Base-by-base conservation (phyloP, 1,139 yeast species). In the Eremothecium sinecaudum region DNA sequence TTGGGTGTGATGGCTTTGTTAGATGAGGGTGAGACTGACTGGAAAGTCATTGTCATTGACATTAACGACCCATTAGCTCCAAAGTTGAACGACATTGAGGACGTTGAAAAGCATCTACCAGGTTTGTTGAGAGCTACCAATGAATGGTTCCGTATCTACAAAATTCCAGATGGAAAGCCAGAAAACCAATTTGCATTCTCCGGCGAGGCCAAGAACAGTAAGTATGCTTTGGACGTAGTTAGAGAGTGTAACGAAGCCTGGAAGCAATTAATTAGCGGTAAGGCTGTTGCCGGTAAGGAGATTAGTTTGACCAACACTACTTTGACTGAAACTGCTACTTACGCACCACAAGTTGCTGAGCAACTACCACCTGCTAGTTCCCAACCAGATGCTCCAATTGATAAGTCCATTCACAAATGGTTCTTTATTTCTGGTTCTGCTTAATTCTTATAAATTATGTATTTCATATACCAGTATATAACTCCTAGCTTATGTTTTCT, bases 321-420 rank as follows among this genome's bases (percentile, higher is more conserved):
- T 40, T 71, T 86, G 58, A 40, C 70, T 27, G 60, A 66, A 42
- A 64, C 90, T 47, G 59, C 79, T 32, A 46, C 73, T 34, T 73
- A 56, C 64, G 56, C 73, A 38, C 65, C 66, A 34, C 49, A 67
- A 43, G 73, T 71, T 46, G 67, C 63, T 37, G 50, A 66, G 36
- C 69, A 64, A 38, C 59, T 83, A 39, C 92, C 96, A 47, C 69
- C 71, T 42, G 90, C 80, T 50, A 55, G 75, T 52, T 74, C 80
- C 45, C 64, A 67, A 48, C 71, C 86, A 43, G 87, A 92, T 57
- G 96, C 94, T 46, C 93, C 95, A 63, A 83, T 90, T 62, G 98
- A 90, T 70, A 77, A 83, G 65, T 84, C 96, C 38, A 69, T 90
- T 60, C 97, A 90, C 75, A 90, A 90, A 71, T 90, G 98, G 98